A percentile compares a stretch with the other conserved stretches of the same genome.
Conservation (phyloP, 2,329 filamentous ascomycete genomes). For the Aspergillus sojae region DNA sequence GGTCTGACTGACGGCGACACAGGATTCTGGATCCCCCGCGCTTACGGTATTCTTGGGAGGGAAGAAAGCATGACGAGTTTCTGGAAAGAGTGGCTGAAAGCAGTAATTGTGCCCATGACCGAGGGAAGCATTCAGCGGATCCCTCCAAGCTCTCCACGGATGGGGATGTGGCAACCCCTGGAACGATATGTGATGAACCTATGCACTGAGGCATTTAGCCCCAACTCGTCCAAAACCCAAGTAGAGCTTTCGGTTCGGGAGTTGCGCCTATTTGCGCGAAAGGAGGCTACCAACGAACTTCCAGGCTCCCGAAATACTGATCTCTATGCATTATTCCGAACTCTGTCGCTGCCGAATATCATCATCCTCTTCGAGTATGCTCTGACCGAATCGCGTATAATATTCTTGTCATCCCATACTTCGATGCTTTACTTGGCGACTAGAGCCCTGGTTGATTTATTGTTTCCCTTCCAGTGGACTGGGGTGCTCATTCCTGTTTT, state of each 20-base stretch:
- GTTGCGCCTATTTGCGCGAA: conserved; percentile 85
- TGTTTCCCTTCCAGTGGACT: conserved; percentile 91
- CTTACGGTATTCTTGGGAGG: conserved; percentile 87
- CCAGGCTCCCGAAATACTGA: conserved; percentile 90
- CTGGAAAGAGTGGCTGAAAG: conserved; percentile 98
- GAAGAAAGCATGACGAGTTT: conserved; percentile 83
- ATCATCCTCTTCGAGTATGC: conserved; percentile 91
- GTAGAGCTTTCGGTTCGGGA: conserved; percentile 90
- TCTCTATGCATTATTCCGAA: conserved; percentile 88
- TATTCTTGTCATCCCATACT: conserved; percentile 92
- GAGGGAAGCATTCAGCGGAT: conserved; percentile 82
- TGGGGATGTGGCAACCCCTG: conserved; percentile 93
- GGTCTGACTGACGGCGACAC: conserved; percentile 93
- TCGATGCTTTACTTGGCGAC: conserved; percentile 94
- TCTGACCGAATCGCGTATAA: conserved; percentile 90
- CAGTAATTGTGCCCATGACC: conserved; percentile 92
- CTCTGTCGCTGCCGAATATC: conserved; percentile 87
- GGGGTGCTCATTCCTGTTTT: conserved; percentile 93
- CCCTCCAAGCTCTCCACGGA: conserved; percentile 82
- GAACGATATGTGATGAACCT: conserved; percentile 97
- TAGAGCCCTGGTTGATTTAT: conserved; percentile 77
- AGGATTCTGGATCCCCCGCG: conserved; percentile 91
- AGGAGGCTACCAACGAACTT: conserved; percentile 89
- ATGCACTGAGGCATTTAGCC: conserved; percentile 91
- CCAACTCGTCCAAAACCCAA: conserved; percentile 90